Evolutionary conservation across 2,329 filamentous ascomycete genomes (phyloP).

Genomic region (Chalaropsis thielavioides): DNA sequence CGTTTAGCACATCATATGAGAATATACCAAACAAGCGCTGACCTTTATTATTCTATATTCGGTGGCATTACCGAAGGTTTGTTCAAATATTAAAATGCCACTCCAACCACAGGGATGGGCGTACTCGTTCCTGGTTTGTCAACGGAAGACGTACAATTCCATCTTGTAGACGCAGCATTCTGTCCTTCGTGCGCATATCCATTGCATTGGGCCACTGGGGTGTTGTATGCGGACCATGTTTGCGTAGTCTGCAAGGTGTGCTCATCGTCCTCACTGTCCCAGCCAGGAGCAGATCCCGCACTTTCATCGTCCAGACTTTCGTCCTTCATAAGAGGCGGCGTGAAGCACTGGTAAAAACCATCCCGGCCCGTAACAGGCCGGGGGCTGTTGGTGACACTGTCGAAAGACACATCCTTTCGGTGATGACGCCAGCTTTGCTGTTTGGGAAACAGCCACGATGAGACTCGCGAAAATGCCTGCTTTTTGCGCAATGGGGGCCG

Average conservation of each 20-base stretch:
- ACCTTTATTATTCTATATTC: not conserved
- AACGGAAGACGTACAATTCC: not conserved
- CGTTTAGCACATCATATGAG: no score
- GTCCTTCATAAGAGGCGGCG: not conserved
- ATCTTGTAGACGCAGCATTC: not conserved
- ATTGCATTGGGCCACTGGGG: not conserved
- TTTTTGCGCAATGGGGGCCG: constrained; percentile 50
- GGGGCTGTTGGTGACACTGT: constrained; percentile 38
- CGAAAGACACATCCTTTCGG: constrained; percentile 27
- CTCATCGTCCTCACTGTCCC: not conserved
- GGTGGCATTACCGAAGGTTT: not conserved
- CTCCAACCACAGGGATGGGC: not conserved
- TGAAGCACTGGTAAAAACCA: constrained; percentile 45
- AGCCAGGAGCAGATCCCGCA: not conserved
- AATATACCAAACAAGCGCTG: no score
- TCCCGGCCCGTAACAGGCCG: constrained; percentile 36
- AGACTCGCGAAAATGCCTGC: constrained; percentile 50
- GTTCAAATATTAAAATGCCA: not conserved
- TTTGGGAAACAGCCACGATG: constrained; percentile 42
- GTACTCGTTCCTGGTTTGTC: not conserved
- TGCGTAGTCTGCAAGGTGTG: not conserved
- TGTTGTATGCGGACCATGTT: not conserved
- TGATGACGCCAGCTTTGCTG: constrained; percentile 21
- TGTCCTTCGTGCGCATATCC: not conserved
- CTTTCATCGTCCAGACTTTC: not conserved